These are phyloP conservation scores for Penicillium cinerascens DNA, from an alignment of 495 filamentous ascomycete species.

Conservation along the genomic window DNA sequence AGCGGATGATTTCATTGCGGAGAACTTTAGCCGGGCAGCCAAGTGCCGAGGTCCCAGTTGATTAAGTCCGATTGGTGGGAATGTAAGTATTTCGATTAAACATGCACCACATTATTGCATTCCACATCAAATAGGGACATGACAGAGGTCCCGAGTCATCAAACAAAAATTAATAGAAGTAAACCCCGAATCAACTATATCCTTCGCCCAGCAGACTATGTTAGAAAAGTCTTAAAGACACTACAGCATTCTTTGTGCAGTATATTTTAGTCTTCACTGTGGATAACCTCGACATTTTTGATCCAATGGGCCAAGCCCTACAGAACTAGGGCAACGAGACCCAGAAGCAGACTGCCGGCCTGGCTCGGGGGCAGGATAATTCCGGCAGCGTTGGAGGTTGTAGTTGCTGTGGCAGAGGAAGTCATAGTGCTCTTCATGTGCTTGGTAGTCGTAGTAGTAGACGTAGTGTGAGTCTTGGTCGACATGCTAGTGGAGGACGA, in stretches of 20 bases:
- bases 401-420: constrained; percentile 13
- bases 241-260: not conserved
- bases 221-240: not conserved
- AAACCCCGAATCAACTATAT: constrained; percentile 1
- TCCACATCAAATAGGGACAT: constrained; percentile 9
- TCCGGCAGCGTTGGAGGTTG: constrained; percentile 20
- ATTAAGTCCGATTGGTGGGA: not conserved
- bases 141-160: constrained; percentile 4
- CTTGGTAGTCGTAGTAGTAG: constrained; percentile 13
- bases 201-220: not conserved
- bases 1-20: constrained; percentile 9
- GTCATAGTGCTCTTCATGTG: constrained; percentile 13
- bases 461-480: constrained; percentile 10
- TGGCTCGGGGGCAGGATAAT: constrained; percentile 27
- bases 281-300: too few relatives aligned
- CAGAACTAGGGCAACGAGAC: constrained; percentile 20
- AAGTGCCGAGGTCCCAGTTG: constrained; percentile 8
- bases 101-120: constrained; percentile 3
- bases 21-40: constrained; percentile 5
- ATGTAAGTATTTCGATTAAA: not conserved
- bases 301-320: not conserved
- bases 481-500: not conserved
- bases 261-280: not conserved
- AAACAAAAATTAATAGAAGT: not conserved
- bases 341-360: constrained; percentile 25